Evolutionary conservation across 129 eudicot genomes (phyloP).

Genomic region (Sambucus nigra): DNA sequence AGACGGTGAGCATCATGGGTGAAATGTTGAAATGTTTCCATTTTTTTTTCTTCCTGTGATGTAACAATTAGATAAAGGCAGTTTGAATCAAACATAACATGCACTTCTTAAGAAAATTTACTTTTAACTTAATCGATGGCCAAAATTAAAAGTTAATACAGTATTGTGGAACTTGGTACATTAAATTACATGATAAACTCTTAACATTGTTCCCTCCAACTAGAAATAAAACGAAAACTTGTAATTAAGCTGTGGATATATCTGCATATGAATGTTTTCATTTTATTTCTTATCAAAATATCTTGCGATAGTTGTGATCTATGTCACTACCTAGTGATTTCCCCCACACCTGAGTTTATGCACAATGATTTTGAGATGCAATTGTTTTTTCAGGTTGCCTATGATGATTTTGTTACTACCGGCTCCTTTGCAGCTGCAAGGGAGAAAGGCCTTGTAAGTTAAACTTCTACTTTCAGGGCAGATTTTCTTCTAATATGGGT

Average conservation of each 20-base stretch:
- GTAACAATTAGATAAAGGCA: neutral
- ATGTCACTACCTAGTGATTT: neutral
- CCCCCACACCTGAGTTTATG: neutral
- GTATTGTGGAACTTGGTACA: no score
- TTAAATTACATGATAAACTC: no score
- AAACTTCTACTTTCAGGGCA: neutral
- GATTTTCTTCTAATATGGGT: neutral
- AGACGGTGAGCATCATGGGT: conserved; percentile 52
- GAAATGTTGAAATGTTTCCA: conserved; percentile 2
- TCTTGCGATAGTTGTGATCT: neutral
- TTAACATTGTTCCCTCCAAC: no score
- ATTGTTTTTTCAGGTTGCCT: conserved; percentile 55
- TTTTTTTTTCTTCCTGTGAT: neutral
- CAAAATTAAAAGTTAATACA: no score
- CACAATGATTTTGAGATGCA: no score
- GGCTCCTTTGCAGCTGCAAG: conserved; percentile 89
- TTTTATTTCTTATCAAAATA: neutral
- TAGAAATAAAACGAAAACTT: no score
- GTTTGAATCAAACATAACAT: conserved; percentile 3
- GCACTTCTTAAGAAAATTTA: no score
- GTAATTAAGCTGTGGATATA: neutral
- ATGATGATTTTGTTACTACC: conserved; percentile 82
- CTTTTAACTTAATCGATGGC: no score
- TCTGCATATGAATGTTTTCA: neutral
- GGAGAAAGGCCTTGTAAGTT: conserved; percentile 94